phyloP scores from a whole-genome alignment of 2,329 filamentous ascomycete species.

The Fusarium sp. region DNA sequence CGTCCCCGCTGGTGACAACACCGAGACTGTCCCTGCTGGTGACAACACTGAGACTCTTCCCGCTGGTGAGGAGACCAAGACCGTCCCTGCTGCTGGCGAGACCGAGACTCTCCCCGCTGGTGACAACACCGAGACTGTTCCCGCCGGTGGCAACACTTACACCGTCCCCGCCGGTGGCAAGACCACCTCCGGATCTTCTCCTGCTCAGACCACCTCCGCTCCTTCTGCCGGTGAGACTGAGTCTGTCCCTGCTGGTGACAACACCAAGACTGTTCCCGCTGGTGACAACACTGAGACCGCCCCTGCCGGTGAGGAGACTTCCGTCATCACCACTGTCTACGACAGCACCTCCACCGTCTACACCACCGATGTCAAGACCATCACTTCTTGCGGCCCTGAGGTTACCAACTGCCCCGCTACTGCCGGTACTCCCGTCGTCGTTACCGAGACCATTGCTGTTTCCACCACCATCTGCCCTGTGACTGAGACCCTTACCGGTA shows the following conservation, averaged over 20 bases:
- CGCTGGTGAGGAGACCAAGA: constrained; percentile 14
- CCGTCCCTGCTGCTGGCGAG: constrained; percentile 2
- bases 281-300: constrained; percentile 63
- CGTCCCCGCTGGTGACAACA: constrained; percentile 61
- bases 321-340: constrained; percentile 53
- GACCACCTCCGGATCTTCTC: constrained; percentile 56
- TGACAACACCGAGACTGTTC: constrained; percentile 10
- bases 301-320: constrained; percentile 24
- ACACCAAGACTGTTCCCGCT: constrained; percentile 59
- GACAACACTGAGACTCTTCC: constrained; percentile 24
- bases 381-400: constrained; percentile 62
- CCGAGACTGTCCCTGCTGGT: constrained; percentile 34
- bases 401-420: constrained; percentile 65
- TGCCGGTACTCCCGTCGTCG: constrained; percentile 58
- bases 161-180: constrained; percentile 54
- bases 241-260: constrained; percentile 49
- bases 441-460: constrained; percentile 67
- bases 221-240: constrained; percentile 29
- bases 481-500: constrained; percentile 60
- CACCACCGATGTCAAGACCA: constrained; percentile 62
- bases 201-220: constrained; percentile 54
- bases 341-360: constrained; percentile 64
- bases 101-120: constrained; percentile 8
- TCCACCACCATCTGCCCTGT: constrained; percentile 73
- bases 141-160: constrained; percentile 31